These are phyloP conservation scores for Mortierella sp. DNA, from an alignment of 371 early-diverging fungal genomes.

Conservation along the genomic window DNA sequence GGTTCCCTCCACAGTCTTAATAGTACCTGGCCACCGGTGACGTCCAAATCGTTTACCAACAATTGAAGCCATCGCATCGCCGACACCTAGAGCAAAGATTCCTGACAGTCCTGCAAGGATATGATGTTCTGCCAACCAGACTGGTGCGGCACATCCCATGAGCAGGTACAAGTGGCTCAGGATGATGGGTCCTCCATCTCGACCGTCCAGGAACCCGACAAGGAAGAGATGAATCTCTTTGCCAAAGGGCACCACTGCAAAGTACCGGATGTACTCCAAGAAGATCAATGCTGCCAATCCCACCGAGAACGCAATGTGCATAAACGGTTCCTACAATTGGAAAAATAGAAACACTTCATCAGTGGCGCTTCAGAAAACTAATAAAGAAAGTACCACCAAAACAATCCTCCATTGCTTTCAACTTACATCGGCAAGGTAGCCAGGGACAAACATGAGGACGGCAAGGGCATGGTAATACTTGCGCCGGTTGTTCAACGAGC, in stretches of 20 bases:
- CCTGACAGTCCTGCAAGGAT: conserved; percentile 78
- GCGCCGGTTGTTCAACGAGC: conserved; percentile 75
- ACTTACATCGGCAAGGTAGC: conserved; percentile 79
- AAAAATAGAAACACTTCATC: neutral
- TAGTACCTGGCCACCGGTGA: conserved; percentile 78
- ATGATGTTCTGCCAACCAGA: conserved; percentile 83
- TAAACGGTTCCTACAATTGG: conserved; percentile 69
- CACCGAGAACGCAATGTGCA: conserved; percentile 87
- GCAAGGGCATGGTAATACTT: conserved; percentile 92
- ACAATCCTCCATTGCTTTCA: neutral
- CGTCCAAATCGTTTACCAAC: conserved; percentile 84
- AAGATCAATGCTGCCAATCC: conserved; percentile 80
- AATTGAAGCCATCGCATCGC: conserved; percentile 91
- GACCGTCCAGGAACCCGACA: conserved; percentile 82
- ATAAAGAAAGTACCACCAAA: neutral
- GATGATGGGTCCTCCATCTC: conserved; percentile 87
- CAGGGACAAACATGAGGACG: conserved; percentile 89
- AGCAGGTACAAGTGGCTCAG: conserved; percentile 91
- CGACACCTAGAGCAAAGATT: conserved; percentile 88
- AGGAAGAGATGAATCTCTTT: conserved; percentile 79
- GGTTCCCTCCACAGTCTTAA: conserved; percentile 93
- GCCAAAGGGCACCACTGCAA: conserved; percentile 81
- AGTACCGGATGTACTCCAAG: conserved; percentile 84
- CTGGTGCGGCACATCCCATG: conserved; percentile 90
- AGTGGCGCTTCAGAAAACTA: neutral